Evolutionary conservation across 2,329 filamentous ascomycete genomes (phyloP).

Genomic region (Penicillium rolfsii): DNA sequence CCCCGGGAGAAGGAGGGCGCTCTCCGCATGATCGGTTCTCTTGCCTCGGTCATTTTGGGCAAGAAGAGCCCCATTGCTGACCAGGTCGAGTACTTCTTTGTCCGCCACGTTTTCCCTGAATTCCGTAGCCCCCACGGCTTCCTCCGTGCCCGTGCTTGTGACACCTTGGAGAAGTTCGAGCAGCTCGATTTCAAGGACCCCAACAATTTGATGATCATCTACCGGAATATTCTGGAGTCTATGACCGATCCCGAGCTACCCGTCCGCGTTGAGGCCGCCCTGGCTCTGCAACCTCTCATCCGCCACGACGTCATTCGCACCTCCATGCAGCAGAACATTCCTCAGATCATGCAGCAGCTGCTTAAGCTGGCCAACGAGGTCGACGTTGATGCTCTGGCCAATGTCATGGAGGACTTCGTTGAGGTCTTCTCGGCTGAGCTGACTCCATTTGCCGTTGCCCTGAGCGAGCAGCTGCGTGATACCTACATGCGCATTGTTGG

Average conservation of each 20-base stretch:
- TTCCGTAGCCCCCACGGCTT: conserved; percentile 92
- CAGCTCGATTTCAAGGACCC: conserved; percentile 95
- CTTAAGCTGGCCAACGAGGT: conserved; percentile 97
- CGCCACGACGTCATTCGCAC: conserved; percentile 90
- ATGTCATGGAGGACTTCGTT: conserved; percentile 99
- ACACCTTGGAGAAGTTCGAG: conserved; percentile 97
- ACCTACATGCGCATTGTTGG: conserved; percentile 93
- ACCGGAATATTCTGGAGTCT: conserved; percentile 93
- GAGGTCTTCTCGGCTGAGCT: conserved; percentile 97
- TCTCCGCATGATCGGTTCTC: conserved; percentile 92
- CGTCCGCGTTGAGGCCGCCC: conserved; percentile 88
- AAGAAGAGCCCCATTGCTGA: conserved; percentile 99
- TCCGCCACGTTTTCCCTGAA: conserved; percentile 96
- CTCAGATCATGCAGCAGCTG: conserved; percentile 98
- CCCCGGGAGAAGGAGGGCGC: conserved; percentile 96
- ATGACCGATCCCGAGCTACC: conserved; percentile 95
- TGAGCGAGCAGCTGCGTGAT: conserved; percentile 93
- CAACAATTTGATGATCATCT: conserved; percentile 93
- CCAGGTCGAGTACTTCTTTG: conserved; percentile 97
- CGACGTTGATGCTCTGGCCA: conserved; percentile 93
- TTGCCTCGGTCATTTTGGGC: conserved; percentile 89
- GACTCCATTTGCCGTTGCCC: conserved; percentile 92
- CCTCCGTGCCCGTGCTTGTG: conserved; percentile 90
- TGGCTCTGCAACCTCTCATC: conserved; percentile 93
- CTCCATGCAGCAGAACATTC: conserved; percentile 97